phyloP scores from a whole-genome alignment of 2,329 filamentous ascomycete genomes.

The Neofusicoccum kwambonambiense region DNA sequence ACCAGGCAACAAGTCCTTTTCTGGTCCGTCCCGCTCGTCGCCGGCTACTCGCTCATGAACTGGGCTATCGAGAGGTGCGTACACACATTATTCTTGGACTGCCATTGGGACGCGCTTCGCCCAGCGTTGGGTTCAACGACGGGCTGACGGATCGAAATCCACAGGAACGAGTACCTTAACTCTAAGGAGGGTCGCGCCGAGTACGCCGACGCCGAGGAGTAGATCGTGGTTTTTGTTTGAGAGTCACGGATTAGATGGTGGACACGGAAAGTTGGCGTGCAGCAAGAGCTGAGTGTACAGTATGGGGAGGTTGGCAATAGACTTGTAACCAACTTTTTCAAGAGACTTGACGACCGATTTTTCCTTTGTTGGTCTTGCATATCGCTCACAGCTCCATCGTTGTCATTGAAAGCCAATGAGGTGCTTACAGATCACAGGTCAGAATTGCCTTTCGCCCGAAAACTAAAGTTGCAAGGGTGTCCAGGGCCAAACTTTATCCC shows the following conservation, averaged over 20 bases:
- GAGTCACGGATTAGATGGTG: not conserved
- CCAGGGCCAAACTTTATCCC: not conserved
- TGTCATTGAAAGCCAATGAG: not conserved
- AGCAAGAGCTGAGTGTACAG: slow-evolving; percentile 12
- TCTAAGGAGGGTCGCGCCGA: slow-evolving; percentile 69
- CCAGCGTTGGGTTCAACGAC: not conserved
- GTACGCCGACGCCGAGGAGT: slow-evolving; percentile 45
- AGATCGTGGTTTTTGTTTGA: not conserved
- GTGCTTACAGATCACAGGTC: not conserved
- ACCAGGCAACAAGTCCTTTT: slow-evolving; percentile 85
- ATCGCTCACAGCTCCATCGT: not conserved
- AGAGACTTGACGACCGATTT: not conserved
- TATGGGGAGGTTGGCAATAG: slow-evolving; percentile 9
- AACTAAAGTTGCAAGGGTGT: not conserved
- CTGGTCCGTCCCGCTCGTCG: slow-evolving; percentile 74
- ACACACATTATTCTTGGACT: not conserved
- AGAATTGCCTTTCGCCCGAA: not conserved
- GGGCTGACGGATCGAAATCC: slow-evolving; percentile 1
- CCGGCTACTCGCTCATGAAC: slow-evolving; percentile 78
- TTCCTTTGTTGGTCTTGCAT: not conserved
- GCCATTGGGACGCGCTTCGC: not conserved
- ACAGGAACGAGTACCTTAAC: slow-evolving; percentile 77
- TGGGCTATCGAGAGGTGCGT: slow-evolving; percentile 90
- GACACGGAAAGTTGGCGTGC: not conserved
- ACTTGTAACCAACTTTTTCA: slow-evolving; percentile 13